Percentiles rank a stretch among this genome's conserved stretches.
These are phyloP conservation scores for Monosporascus sp. DNA, from an alignment of 2,329 filamentous ascomycete species.

Conservation along the genomic window DNA sequence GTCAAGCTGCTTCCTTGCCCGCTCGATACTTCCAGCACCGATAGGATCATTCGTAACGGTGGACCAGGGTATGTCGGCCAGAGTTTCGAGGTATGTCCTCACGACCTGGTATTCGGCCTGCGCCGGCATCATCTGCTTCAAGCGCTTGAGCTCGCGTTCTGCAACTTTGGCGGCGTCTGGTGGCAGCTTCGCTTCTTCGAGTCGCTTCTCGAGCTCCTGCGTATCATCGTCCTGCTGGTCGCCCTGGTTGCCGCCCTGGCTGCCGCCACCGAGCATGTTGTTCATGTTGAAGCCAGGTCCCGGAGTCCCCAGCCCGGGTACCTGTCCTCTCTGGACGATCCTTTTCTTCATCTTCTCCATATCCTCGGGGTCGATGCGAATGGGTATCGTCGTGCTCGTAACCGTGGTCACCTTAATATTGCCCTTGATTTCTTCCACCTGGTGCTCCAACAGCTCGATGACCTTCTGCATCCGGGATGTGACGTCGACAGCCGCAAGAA, in stretches of 20 bases:
- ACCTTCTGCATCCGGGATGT: constrained; percentile 75
- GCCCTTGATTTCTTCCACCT: constrained; percentile 78
- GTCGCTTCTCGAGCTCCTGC: constrained; percentile 82
- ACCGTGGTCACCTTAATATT: constrained; percentile 82
- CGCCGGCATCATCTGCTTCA: constrained; percentile 93
- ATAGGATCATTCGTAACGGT: constrained; percentile 80
- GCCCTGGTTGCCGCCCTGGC: constrained; percentile 44
- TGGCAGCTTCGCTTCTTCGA: constrained; percentile 75
- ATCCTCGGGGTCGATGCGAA: constrained; percentile 51
- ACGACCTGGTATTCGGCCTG: constrained; percentile 96
- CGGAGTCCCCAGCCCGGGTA: constrained; percentile 15
- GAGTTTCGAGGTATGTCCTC: constrained; percentile 86
- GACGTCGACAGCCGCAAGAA: constrained; percentile 76
- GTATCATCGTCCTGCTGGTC: constrained; percentile 87
- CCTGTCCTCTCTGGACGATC: constrained; percentile 17
- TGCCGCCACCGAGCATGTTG: constrained; percentile 43
- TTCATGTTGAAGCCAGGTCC: constrained; percentile 27
- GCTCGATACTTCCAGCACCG: constrained; percentile 70
- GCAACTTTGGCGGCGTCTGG: constrained; percentile 87
- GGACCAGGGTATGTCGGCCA: constrained; percentile 91
- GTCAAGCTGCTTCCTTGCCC: constrained; percentile 84
- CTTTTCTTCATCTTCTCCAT: constrained; percentile 45
- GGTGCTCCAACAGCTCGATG: constrained; percentile 75
- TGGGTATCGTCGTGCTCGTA: constrained; percentile 59
- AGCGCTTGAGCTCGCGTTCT: constrained; percentile 76